Conservation (phyloP, 179 eudicot species). For the Dionaea muscipula region DNA sequence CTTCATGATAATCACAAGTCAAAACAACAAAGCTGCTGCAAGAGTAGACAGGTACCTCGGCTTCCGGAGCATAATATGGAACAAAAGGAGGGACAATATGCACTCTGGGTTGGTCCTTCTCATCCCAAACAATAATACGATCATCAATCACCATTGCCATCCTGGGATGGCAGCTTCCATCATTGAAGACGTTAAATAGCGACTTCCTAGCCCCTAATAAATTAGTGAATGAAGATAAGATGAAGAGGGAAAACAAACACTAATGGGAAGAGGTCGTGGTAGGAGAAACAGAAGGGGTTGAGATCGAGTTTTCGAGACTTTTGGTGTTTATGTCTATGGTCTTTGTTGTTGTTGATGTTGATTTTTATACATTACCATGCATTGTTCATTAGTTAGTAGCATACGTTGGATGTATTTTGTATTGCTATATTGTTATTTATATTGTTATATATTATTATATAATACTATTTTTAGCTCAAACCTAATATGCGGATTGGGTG, state of each 20-base stretch:
- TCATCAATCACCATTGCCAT: slow-evolving; percentile 97
- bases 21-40: background rate
- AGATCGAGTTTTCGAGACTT: too few relatives aligned
- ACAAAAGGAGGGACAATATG: slow-evolving; percentile 99
- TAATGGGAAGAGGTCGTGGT: too few relatives aligned
- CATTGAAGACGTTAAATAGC: slow-evolving; percentile 77
- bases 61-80: slow-evolving; percentile 97
- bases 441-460: too few relatives aligned
- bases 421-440: too few relatives aligned
- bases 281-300: too few relatives aligned
- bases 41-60: slow-evolving; percentile 45
- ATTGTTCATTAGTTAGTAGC: too few relatives aligned
- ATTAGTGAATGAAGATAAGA: slow-evolving; percentile 7
- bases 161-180: slow-evolving; percentile 84
- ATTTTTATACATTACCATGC: too few relatives aligned
- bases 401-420: too few relatives aligned
- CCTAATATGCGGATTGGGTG: too few relatives aligned
- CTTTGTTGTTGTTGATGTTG: too few relatives aligned
- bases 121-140: slow-evolving; percentile 96
- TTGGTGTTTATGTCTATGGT: too few relatives aligned
- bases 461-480: too few relatives aligned
- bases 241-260: background rate
- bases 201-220: slow-evolving; percentile 69
- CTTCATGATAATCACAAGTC: background rate
- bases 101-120: slow-evolving; percentile 91